Base-by-base conservation (phyloP, 495 filamentous ascomycete genomes). In the Bombardia bombarda region DNA sequence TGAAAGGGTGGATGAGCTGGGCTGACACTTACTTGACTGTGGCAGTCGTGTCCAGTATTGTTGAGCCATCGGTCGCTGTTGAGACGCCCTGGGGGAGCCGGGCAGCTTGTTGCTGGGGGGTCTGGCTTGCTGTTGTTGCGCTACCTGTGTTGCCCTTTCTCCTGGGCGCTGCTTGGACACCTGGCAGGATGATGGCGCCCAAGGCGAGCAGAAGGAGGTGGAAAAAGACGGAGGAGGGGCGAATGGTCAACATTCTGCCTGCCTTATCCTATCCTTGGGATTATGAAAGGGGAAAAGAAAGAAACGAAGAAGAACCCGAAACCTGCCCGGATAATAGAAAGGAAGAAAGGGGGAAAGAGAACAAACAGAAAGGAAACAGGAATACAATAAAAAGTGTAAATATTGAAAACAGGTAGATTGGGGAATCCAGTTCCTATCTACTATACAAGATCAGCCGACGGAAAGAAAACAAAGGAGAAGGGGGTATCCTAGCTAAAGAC, bases 31-130 rank as follows among this genome's bases (percentile, higher is more conserved):
- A 69, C 69, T 72, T 72, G 16, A 72, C 63, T 1, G 42, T 65
- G 1, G 62, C 70, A 4, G 63, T 74, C 16, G 56, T 64, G 47
- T 74, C 69, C 24, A 74, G 40, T 23, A 74, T 74, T 6, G 58
- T 69, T 19, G 63, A 65, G 1, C 70, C 68, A 48, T 74, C 68
- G 1, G 66, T 69, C 1, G 70, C 70, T 19, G 41, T 43, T 13
- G 63, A 62, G 14, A 63, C 36, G 19, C 55, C 62, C 38, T 52
- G 58, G 34, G 53, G 50, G 38, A 66, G 49, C 39, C 65, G 50
- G 10, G 61, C 61, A 7, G 61, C 60, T 40, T 69, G 63, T 38
- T 65, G 50, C 36, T 67, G 63, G 3, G 64, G 58, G 1, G 62
- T 69, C 37, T 49, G 16, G 24, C 30, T 18, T 24, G 8, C 22